Conservation (phyloP, 2,329 filamentous ascomycete species). For the Cytospora piceae region DNA sequence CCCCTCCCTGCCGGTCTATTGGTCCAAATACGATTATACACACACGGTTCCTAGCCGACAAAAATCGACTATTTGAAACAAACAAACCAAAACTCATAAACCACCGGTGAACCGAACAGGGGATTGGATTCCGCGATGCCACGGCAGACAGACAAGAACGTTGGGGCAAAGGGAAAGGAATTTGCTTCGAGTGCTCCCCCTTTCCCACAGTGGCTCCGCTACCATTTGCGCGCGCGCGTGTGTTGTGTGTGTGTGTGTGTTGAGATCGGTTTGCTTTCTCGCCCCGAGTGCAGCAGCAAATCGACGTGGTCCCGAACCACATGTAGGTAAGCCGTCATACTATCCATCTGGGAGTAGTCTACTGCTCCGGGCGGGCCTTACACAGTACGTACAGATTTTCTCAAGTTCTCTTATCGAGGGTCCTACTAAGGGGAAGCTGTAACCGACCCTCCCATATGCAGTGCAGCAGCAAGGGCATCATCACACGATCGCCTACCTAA, state of each 20-base stretch:
- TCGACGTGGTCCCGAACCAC: slow-evolving; percentile 11
- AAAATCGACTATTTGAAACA: not conserved
- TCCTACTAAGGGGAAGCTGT: slow-evolving; percentile 16
- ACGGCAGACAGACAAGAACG: not conserved
- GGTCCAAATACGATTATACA: not conserved
- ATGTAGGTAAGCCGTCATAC: slow-evolving; percentile 26
- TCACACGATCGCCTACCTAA: slow-evolving; percentile 16
- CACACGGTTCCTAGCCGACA: not conserved
- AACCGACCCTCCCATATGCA: slow-evolving; percentile 24
- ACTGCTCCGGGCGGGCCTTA: not conserved
- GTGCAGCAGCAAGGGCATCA: not conserved
- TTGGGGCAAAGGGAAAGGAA: not conserved
- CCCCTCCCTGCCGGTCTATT: not conserved
- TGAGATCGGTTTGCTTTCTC: slow-evolving; percentile 4
- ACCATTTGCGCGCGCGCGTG: not conserved
- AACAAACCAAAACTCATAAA: not conserved
- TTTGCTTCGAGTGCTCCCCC: not conserved
- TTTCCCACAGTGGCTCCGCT: not conserved
- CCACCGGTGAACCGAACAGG: not conserved
- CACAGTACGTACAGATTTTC: not conserved
- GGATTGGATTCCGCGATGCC: slow-evolving; percentile 13
- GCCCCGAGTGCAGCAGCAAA: not conserved
- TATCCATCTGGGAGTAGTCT: slow-evolving; percentile 14
- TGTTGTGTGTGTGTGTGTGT: not conserved
- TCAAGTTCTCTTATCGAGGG: not conserved